Conservation (phyloP, 257 asterid species). For the Capsicum baccatum region DNA sequence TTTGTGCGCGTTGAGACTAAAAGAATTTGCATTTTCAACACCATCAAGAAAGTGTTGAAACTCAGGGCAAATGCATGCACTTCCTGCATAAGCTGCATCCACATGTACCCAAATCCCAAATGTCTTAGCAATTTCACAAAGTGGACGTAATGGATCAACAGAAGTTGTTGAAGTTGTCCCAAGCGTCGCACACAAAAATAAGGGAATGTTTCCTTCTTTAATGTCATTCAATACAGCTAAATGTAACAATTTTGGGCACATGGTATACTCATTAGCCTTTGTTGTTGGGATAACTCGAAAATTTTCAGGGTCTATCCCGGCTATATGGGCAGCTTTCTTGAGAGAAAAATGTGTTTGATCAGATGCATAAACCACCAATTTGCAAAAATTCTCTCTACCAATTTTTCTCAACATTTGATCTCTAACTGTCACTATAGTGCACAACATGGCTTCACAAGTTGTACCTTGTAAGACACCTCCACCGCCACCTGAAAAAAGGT, state of each 20-base stretch:
- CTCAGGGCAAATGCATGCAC: conserved; percentile 75
- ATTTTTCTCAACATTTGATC: conserved; percentile 52
- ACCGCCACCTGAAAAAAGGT: conserved; percentile 59
- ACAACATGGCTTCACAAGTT: conserved; percentile 68
- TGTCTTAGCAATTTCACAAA: conserved; percentile 60
- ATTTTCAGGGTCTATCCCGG: conserved; percentile 61
- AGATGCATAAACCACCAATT: conserved; percentile 69
- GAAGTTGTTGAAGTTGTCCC: conserved; percentile 80
- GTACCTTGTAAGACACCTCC: conserved; percentile 87
- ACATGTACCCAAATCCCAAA: conserved; percentile 72
- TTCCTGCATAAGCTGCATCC: conserved; percentile 82
- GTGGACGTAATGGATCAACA: conserved; percentile 54
- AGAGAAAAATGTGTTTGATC: conserved; percentile 77
- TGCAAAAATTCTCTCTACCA: conserved; percentile 54
- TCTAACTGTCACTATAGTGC: conserved; percentile 69
- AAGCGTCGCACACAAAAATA: conserved; percentile 66
- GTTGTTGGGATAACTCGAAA: conserved; percentile 58
- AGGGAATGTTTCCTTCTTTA: conserved; percentile 57
- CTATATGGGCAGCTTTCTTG: conserved; percentile 71
- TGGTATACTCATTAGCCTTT: conserved; percentile 41
- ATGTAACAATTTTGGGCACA: conserved; percentile 46
- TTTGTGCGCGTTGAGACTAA: conserved; percentile 81
- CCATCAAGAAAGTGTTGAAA: conserved; percentile 71
- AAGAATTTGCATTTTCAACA: conserved; percentile 64
- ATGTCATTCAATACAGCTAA: conserved; percentile 49